phyloP scores from a whole-genome alignment of 2,329 filamentous ascomycete species.

The Calonectria multiphialidica region DNA sequence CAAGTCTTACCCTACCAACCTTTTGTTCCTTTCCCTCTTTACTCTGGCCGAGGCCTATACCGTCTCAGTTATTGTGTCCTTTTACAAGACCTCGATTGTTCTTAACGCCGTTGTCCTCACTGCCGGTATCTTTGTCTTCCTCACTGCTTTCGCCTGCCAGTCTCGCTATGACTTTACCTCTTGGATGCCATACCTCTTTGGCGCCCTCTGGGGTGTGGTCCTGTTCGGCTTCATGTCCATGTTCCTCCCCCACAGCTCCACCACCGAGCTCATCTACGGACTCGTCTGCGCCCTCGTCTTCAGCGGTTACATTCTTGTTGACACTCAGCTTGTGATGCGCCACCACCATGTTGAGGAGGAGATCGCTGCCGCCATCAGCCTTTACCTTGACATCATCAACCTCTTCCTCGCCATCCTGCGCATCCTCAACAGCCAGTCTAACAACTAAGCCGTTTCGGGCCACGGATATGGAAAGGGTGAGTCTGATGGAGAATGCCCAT shows the following conservation, averaged over 20 bases:
- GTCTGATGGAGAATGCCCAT: not conserved
- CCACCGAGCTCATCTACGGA: slow-evolving; percentile 87
- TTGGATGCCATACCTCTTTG: slow-evolving; percentile 97
- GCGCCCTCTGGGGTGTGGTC: slow-evolving; percentile 88
- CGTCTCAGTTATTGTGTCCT: slow-evolving; percentile 91
- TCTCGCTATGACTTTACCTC: slow-evolving; percentile 98
- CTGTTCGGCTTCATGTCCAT: slow-evolving; percentile 93
- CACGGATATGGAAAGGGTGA: not conserved
- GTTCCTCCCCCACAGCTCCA: slow-evolving; percentile 89
- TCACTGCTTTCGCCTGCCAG: slow-evolving; percentile 93
- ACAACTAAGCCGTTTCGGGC: slow-evolving; percentile 73
- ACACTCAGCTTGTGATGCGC: slow-evolving; percentile 95
- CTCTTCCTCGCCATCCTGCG: slow-evolving; percentile 94
- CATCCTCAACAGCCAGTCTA: slow-evolving; percentile 95
- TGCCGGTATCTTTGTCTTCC: slow-evolving; percentile 82
- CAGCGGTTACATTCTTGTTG: slow-evolving; percentile 93
- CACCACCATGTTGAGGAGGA: slow-evolving; percentile 99
- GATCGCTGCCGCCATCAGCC: slow-evolving; percentile 92
- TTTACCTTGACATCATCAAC: slow-evolving; percentile 98
- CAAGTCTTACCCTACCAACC: slow-evolving; percentile 94
- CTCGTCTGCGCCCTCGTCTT: slow-evolving; percentile 88
- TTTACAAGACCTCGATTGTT: slow-evolving; percentile 87
- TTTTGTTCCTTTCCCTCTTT: slow-evolving; percentile 91
- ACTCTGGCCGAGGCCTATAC: slow-evolving; percentile 94
- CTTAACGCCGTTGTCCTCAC: slow-evolving; percentile 92